Evolutionary conservation across 2,329 filamentous ascomycete species (phyloP).

Genomic region (Ophiostoma himal-ulmi): DNA sequence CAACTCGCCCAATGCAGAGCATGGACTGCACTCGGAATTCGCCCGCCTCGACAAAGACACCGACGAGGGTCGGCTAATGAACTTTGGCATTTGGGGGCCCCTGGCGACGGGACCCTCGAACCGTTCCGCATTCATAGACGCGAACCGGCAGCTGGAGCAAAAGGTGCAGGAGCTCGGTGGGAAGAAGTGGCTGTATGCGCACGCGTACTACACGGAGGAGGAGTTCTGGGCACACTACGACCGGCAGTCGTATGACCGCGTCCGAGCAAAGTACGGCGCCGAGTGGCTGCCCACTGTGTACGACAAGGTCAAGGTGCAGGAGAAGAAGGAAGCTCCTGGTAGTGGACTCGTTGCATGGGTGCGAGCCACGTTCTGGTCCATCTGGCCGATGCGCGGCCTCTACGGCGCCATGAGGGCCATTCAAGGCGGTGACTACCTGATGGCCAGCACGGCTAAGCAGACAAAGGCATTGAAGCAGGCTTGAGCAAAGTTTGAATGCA

Average conservation of each 20-base stretch:
- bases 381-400: conserved; percentile 42
- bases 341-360: conserved; percentile 33
- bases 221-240: conserved; percentile 66
- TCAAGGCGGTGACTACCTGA: conserved; percentile 42
- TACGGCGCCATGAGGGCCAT: conserved; percentile 44
- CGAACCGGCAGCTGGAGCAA: conserved; percentile 56
- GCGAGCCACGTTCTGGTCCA: conserved; percentile 31
- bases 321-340: conserved; percentile 35
- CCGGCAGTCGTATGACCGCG: conserved; percentile 50
- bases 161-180: conserved; percentile 55
- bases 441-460: conserved; percentile 26
- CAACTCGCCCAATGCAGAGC: conserved; percentile 36
- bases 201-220: conserved; percentile 60
- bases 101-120: conserved; percentile 30
- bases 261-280: conserved; percentile 55
- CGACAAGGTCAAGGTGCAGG: conserved; percentile 57
- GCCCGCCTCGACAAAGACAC: conserved; percentile 31
- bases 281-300: conserved; percentile 57
- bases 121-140: conserved; percentile 43
- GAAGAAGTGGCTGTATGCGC: conserved; percentile 65
- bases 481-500: not conserved
- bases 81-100: conserved; percentile 59
- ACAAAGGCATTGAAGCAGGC: not conserved
- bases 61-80: conserved; percentile 43
- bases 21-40: conserved; percentile 46